phyloP scores from a whole-genome alignment of 371 early-diverging fungal species.

The Actinomortierella wolfii region DNA sequence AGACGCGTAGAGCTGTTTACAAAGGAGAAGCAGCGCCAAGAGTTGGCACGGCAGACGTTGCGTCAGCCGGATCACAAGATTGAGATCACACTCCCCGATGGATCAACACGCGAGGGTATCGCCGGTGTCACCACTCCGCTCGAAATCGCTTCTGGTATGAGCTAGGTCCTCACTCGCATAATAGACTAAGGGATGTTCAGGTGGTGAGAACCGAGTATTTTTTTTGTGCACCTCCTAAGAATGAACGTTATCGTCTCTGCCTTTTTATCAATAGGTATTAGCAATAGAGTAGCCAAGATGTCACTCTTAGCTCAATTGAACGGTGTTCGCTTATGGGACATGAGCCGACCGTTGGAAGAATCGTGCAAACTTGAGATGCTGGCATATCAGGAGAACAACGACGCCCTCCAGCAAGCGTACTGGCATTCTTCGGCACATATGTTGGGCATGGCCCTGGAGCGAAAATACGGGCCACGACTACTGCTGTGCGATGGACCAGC shows the following conservation, averaged over 20 bases:
- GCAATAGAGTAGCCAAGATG: conserved; percentile 60
- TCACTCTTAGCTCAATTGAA: conserved; percentile 72
- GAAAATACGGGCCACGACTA: conserved; percentile 85
- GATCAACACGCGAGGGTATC: conserved; percentile 74
- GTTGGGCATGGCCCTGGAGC: conserved; percentile 89
- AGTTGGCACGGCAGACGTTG: neutral
- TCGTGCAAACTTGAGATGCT: conserved; percentile 87
- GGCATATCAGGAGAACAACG: conserved; percentile 72
- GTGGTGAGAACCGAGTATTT: conserved; percentile 73
- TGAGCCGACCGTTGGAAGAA: conserved; percentile 84
- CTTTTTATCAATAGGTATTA: conserved; percentile 41
- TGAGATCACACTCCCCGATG: conserved; percentile 91
- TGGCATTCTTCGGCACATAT: conserved; percentile 96
- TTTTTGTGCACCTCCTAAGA: too few species aligned
- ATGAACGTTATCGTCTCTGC: too few species aligned
- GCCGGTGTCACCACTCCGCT: conserved; percentile 96
- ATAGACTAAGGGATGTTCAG: conserved; percentile 67
- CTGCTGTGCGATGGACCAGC: conserved; percentile 82
- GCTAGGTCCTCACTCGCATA: conserved; percentile 70
- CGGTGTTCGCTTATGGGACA: conserved; percentile 89
- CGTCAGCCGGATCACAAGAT: conserved; percentile 75
- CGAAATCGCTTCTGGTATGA: conserved; percentile 84
- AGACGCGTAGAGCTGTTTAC: conserved; percentile 24
- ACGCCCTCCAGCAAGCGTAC: conserved; percentile 79
- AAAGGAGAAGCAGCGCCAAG: conserved; percentile 31